Conservation (phyloP, 176 grass and related monocot genomes). For the Aegilops tauschii region DNA sequence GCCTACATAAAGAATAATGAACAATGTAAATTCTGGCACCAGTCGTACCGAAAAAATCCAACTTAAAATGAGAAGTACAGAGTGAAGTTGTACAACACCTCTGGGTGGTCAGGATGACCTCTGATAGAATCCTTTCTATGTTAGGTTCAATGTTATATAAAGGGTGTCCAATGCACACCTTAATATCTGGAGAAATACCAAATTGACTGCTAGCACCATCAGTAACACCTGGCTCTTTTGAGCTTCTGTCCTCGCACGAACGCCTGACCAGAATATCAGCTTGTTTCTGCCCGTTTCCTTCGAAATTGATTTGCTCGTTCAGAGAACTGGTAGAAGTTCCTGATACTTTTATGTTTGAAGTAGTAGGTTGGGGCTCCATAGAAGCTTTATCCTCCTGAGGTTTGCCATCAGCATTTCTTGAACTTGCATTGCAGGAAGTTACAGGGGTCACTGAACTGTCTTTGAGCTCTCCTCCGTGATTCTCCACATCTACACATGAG, state of each 20-base stretch:
- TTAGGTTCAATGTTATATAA: constrained; percentile 25
- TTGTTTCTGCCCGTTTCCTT: constrained; percentile 10
- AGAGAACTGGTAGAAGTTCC: constrained; percentile 25
- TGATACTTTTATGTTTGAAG: constrained; percentile 30
- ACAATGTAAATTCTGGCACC: neutral
- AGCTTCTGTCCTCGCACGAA: constrained; percentile 5
- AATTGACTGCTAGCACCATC: neutral
- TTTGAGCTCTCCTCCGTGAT: neutral
- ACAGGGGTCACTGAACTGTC: constrained; percentile 4
- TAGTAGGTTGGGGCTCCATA: neutral
- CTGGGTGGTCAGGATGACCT: constrained; percentile 40
- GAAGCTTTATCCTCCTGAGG: constrained; percentile 13
- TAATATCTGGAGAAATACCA: constrained; percentile 23
- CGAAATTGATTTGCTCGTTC: neutral
- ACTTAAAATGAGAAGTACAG: neutral
- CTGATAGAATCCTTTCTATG: constrained; percentile 43
- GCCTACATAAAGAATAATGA: constrained; percentile 27
- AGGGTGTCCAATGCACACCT: constrained; percentile 4
- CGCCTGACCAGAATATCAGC: neutral
- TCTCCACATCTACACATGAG: neutral
- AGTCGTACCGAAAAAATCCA: neutral
- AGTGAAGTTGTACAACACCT: constrained; percentile 31
- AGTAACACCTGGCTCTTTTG: neutral
- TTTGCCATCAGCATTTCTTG: neutral
- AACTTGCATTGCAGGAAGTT: constrained; percentile 16